Percentiles rank a stretch among this genome's conserved stretches.
Conservation (phyloP, 2,329 filamentous ascomycete genomes). For the Hypoxylon sp. region DNA sequence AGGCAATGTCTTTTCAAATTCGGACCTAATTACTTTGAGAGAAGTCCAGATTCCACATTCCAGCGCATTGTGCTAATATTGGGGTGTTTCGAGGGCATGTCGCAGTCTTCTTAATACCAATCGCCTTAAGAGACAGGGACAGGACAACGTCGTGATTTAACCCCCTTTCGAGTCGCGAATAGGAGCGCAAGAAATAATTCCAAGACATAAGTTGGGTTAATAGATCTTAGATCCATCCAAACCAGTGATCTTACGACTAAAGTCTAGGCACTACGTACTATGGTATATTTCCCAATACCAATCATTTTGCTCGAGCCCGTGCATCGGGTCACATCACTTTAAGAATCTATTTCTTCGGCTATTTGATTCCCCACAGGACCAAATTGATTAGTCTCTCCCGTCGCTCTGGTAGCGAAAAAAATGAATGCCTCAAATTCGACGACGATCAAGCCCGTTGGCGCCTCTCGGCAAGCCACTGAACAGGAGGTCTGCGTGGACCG, state of each 20-base stretch:
- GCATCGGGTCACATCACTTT: conserved; percentile 44
- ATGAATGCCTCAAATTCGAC: conserved; percentile 46
- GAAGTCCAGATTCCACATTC: not conserved
- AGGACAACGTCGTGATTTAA: conserved; percentile 23
- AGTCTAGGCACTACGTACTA: conserved; percentile 28
- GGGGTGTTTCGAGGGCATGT: conserved; percentile 3
- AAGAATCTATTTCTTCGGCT: conserved; percentile 42
- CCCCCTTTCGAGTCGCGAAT: conserved; percentile 35
- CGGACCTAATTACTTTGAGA: not conserved
- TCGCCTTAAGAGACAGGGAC: conserved; percentile 10
- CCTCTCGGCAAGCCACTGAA: conserved; percentile 36
- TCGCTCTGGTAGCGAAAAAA: conserved; percentile 46
- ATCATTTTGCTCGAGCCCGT: conserved; percentile 39
- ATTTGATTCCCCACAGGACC: conserved; percentile 45
- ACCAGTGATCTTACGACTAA: conserved; percentile 37
- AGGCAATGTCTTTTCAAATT: conserved; percentile 10
- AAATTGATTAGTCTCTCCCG: conserved; percentile 47
- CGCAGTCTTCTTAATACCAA: conserved; percentile 13
- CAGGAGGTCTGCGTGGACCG: conserved; percentile 20
- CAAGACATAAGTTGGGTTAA: conserved; percentile 31
- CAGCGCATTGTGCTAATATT: conserved; percentile 2
- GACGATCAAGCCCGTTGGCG: conserved; percentile 37
- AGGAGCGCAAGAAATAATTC: conserved; percentile 21
- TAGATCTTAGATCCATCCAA: conserved; percentile 44
- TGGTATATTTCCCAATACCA: conserved; percentile 33